Conservation (phyloP, 306 rosid genomes). For the Sphenostylis stenocarpa region DNA sequence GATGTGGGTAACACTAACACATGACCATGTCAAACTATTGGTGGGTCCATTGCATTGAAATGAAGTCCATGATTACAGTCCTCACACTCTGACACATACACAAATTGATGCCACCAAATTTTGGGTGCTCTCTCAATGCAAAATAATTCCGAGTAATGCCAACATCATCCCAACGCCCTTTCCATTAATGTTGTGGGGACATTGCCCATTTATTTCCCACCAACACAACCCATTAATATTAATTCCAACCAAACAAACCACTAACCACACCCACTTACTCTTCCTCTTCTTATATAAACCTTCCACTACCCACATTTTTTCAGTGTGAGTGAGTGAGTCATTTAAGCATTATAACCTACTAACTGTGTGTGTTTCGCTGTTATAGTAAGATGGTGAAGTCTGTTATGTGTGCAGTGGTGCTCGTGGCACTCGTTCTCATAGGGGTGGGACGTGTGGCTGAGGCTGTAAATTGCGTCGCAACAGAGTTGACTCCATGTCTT, state of each 20-base stretch:
- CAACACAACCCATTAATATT: background rate
- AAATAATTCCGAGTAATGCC: background rate
- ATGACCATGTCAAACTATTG: no score
- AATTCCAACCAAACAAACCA: background rate
- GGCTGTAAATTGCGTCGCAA: conserved; percentile 43
- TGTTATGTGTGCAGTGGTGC: conserved; percentile 20
- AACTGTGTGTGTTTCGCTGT: background rate
- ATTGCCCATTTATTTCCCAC: background rate
- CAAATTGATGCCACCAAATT: background rate
- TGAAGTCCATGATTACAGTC: background rate
- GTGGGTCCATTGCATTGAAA: background rate
- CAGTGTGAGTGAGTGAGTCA: background rate
- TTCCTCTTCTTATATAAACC: background rate
- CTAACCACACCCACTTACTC: background rate
- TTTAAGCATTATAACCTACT: no score
- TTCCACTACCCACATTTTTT: background rate
- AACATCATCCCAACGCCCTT: background rate
- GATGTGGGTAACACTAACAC: no score
- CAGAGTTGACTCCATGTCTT: conserved; percentile 42
- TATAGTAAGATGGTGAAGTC: background rate
- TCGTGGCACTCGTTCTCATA: conserved; percentile 24
- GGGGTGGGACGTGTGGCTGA: conserved; percentile 31
- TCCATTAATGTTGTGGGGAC: background rate
- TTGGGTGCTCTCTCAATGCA: background rate
- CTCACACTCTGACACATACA: background rate